phyloP scores from a whole-genome alignment of 2,329 filamentous ascomycete species.

The Aspergillus pseudonomiae region DNA sequence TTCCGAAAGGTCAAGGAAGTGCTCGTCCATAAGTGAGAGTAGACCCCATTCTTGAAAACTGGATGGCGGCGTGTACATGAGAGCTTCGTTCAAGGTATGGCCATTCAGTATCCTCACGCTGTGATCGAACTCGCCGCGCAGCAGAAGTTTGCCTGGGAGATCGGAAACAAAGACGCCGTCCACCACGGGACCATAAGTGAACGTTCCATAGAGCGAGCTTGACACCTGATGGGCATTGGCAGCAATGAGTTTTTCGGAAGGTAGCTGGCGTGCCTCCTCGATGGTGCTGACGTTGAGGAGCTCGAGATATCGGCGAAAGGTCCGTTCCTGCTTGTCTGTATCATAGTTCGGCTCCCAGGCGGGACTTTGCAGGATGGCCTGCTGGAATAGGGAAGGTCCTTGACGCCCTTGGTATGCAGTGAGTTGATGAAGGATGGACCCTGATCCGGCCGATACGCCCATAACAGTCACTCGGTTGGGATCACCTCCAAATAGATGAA shows the following conservation, averaged over 20 bases:
- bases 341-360: conserved; percentile 39
- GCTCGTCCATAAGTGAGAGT: background rate
- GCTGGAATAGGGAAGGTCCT: conserved; percentile 40
- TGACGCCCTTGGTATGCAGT: conserved; percentile 53
- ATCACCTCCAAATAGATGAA: conserved; percentile 60
- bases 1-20: conserved; percentile 28
- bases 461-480: conserved; percentile 49
- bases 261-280: conserved; percentile 47
- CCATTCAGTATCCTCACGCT: conserved; percentile 50
- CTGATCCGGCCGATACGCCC: conserved; percentile 54
- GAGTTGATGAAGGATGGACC: conserved; percentile 59
- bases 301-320: conserved; percentile 43
- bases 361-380: conserved; percentile 51
- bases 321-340: conserved; percentile 40
- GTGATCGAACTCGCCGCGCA: conserved; percentile 35
- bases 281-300: conserved; percentile 49
- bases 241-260: conserved; percentile 42
- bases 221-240: conserved; percentile 50
- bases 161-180: conserved; percentile 55
- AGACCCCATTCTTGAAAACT: conserved; percentile 22
- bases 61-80: conserved; percentile 44
- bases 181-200: conserved; percentile 50
- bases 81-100: conserved; percentile 49
- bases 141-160: conserved; percentile 50
- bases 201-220: conserved; percentile 44